phyloP scores from a whole-genome alignment of 164 flowering plant species.

The Magnolia officinalis region DNA sequence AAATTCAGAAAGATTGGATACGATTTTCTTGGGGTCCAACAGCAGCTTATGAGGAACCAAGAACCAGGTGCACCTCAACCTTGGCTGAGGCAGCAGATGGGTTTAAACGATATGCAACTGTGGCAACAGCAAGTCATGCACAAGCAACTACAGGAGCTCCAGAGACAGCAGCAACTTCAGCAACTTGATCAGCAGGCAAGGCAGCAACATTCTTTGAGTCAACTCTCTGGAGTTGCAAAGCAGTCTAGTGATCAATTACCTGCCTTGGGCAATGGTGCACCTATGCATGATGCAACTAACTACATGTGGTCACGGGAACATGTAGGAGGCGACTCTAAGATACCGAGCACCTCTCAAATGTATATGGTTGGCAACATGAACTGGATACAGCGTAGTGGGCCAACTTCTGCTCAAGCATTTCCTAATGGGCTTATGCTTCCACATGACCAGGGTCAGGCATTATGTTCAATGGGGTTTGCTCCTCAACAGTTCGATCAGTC shows the following conservation, averaged over 20 bases:
- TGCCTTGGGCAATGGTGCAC: conserved; percentile 40
- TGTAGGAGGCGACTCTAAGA: conserved; percentile 20
- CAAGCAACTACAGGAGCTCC: conserved; percentile 67
- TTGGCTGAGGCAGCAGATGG: conserved; percentile 41
- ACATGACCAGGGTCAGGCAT: conserved; percentile 39
- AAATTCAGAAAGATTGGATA: conserved; percentile 21
- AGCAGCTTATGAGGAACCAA: conserved; percentile 29
- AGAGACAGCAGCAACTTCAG: conserved; percentile 61
- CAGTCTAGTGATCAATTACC: conserved; percentile 44
- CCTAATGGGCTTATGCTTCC: conserved; percentile 35
- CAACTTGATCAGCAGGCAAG: conserved; percentile 46
- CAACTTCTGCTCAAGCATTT: conserved; percentile 40
- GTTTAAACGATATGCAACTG: conserved; percentile 44
- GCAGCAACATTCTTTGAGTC: conserved; percentile 40
- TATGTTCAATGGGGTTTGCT: conserved; percentile 36
- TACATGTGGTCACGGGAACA: conserved; percentile 20
- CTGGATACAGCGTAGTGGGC: conserved; percentile 42
- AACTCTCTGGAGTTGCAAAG: conserved; percentile 31
- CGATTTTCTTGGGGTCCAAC: conserved; percentile 30
- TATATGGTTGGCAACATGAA: conserved; percentile 34
- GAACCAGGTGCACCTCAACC: conserved; percentile 40
- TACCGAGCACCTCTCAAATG: conserved; percentile 34
- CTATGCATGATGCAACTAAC: conserved; percentile 36
- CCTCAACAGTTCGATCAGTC: conserved; percentile 59
- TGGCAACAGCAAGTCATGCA: conserved; percentile 63